phyloP scores from a whole-genome alignment of 2,329 filamentous ascomycete species.

The Colletotrichum simmondsii region DNA sequence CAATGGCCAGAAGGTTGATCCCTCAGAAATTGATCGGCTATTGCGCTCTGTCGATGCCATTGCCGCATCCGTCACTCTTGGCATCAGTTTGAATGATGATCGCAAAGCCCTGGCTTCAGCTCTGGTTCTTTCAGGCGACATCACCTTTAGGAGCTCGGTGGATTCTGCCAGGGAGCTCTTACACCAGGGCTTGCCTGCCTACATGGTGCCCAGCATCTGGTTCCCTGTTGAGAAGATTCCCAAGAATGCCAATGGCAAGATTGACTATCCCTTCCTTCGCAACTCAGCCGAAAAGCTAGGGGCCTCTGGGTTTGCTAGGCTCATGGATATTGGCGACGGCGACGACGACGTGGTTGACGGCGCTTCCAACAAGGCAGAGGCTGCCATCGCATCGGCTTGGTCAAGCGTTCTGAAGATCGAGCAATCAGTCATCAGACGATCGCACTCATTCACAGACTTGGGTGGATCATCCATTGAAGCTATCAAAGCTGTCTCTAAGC shows the following conservation, averaged over 20 bases:
- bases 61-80: not conserved
- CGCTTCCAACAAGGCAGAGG: not conserved
- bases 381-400: conserved; percentile 23
- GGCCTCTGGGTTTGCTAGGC: not conserved
- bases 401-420: conserved; percentile 32
- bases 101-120: not conserved
- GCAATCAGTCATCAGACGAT: conserved; percentile 1
- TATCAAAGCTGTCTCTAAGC: conserved; percentile 27
- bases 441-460: conserved; percentile 33
- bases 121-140: not conserved
- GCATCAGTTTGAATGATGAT: not conserved
- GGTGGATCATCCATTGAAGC: conserved; percentile 37
- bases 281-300: not conserved
- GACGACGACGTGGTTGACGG: too few relatives aligned
- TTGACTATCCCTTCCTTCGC: conserved; percentile 18
- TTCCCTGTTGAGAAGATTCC: conserved; percentile 36
- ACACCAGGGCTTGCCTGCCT: conserved; percentile 32
- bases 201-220: conserved; percentile 41
- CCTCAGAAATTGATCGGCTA: conserved; percentile 42
- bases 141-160: not conserved
- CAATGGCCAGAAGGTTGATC: conserved; percentile 45
- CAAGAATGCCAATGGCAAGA: conserved; percentile 39
- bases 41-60: conserved; percentile 27
- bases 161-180: not conserved
- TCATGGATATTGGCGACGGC: not conserved